Evolutionary conservation across 345 rosid species (phyloP), one percentile per base, ranked within the genome.

Genomic region (Rhizophora mangle): DNA sequence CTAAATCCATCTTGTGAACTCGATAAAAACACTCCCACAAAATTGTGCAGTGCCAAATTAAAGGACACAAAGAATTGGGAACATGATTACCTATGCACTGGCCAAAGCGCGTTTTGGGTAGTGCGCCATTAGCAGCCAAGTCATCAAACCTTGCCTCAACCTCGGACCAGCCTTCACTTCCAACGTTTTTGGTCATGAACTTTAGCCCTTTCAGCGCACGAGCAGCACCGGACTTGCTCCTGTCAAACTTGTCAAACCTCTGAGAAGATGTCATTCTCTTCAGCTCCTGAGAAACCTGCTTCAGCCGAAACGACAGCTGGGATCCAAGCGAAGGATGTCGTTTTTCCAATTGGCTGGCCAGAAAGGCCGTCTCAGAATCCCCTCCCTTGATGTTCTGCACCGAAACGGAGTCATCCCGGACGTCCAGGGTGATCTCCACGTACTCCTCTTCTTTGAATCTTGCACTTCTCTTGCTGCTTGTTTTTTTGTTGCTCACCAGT

Each of bases 171-270:
- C 85, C 93, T 63, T 77, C 80, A 8, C 69, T 77, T 63, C 81
- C 89, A 1, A 67, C 85, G 31, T 67, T 81, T 60, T 63, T 76
- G 64, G 86, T 62, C 37, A 92, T 89, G 57, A 92, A 92, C 74
- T 84, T 69, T 2, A 92, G 83, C 16, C 96, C 94, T 64, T 73
- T 64, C 22, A 92, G 71, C 22, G 97, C 96, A 63, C 84, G 88
- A 26, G 88, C 81, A 29, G 92, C 89, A 13, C 92, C 92, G 0
- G 93, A 89, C 77, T 81, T 83, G 74, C 65, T 79, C 64, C 92
- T 60, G 18, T 92, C 96, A 22, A 74, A 3, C 76, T 73, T 78
- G 27, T 76, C 65, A 32, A 85, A 80, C 54, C 31, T 60, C 29
- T 67, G 78, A 30, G 81, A 68, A 8, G 92, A 86, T 4, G 91